A percentile compares a stretch with the other conserved stretches of the same genome.
These are phyloP conservation scores for Microdochium nivale DNA, from an alignment of 2,329 filamentous ascomycete genomes.

Conservation along the genomic window DNA sequence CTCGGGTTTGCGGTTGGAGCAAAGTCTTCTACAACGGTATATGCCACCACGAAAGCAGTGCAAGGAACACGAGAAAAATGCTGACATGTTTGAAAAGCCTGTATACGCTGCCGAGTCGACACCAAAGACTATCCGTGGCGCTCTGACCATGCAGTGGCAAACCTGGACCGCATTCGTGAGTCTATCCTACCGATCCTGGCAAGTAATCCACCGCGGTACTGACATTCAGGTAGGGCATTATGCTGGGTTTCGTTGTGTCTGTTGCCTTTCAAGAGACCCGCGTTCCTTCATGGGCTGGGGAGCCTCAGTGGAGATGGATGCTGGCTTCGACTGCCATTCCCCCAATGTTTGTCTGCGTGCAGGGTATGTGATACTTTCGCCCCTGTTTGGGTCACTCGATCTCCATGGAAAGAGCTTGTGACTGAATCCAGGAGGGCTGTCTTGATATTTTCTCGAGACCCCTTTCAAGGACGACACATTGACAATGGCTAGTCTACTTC, in stretches of 20 bases:
- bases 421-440: too few relatives aligned
- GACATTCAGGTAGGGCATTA: conserved; percentile 25
- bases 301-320: conserved; percentile 61
- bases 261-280: conserved; percentile 51
- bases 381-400: too few relatives aligned
- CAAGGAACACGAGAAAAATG: conserved; percentile 2
- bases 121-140: conserved; percentile 55
- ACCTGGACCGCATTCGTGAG: conserved; percentile 38
- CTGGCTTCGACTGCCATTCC: conserved; percentile 59
- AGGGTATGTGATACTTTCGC: conserved; percentile 28
- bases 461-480: conserved; percentile 6
- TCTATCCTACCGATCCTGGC: neutral
- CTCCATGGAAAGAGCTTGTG: too few relatives aligned
- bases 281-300: conserved; percentile 40
- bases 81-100: conserved; percentile 32
- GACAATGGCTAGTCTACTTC: conserved; percentile 9
- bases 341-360: conserved; percentile 43
- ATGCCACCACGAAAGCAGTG: conserved; percentile 1
- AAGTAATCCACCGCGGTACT: neutral
- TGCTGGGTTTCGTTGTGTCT: conserved; percentile 51
- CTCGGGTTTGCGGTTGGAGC: conserved; percentile 64
- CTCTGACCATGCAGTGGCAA: conserved; percentile 68
- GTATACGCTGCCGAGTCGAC: conserved; percentile 58
- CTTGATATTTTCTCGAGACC: too few relatives aligned
- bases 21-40: conserved; percentile 54